Evolutionary conservation across 805 yeast genomes (phyloP).

Genomic region (Lipomyces lipofer): DNA sequence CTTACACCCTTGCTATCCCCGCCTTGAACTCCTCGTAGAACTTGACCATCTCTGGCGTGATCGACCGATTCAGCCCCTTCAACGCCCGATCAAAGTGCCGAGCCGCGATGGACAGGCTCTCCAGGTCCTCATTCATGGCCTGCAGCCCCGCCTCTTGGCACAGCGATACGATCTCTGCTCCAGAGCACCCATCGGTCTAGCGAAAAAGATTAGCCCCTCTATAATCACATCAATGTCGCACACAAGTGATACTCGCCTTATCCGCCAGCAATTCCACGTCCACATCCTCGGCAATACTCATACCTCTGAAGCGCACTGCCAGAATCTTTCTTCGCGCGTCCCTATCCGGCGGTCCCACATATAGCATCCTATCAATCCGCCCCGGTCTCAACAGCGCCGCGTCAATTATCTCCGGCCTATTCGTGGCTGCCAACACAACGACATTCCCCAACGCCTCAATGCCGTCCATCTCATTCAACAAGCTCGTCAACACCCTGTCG

Average conservation of each 20-base stretch:
- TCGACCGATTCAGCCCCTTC: conserved; percentile 67
- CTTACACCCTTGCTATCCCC: conserved; percentile 18
- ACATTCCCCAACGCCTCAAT: conserved; percentile 94
- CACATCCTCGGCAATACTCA: conserved; percentile 54
- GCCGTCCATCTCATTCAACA: conserved; percentile 95
- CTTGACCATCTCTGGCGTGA: conserved; percentile 79
- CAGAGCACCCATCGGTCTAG: conserved; percentile 86
- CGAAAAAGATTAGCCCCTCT: background rate
- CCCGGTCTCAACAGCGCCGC: conserved; percentile 95
- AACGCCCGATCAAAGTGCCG: conserved; percentile 75
- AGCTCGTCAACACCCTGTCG: conserved; percentile 83
- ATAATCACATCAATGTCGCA: too few relatives aligned
- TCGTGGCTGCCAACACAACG: conserved; percentile 92
- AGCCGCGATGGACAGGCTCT: conserved; percentile 54
- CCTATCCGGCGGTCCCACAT: conserved; percentile 87
- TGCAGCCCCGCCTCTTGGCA: conserved; percentile 95
- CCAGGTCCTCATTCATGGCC: conserved; percentile 80
- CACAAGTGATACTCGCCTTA: too few relatives aligned
- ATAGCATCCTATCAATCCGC: conserved; percentile 87
- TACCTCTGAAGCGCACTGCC: conserved; percentile 64
- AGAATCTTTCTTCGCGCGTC: conserved; percentile 80
- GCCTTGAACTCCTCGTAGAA: conserved; percentile 59
- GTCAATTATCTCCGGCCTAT: conserved; percentile 90
- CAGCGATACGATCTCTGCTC: conserved; percentile 88
- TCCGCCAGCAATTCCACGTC: conserved; percentile 57